These are phyloP conservation scores for Xylaria sp. DNA, from an alignment of 2,329 filamentous ascomycete genomes.

Conservation along the genomic window DNA sequence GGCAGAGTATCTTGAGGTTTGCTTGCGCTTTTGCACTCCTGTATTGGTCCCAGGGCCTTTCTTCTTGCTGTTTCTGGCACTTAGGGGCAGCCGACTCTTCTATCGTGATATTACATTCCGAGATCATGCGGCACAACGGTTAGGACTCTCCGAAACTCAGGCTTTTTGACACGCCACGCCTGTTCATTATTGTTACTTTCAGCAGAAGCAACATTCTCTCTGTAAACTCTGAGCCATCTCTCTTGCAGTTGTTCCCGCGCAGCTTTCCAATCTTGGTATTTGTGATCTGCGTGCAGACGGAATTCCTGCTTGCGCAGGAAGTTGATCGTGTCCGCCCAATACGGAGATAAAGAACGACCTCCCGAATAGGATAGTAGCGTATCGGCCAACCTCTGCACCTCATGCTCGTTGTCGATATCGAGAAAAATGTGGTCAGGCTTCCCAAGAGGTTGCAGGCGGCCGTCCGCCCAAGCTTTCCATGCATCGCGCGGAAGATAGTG, in stretches of 20 bases:
- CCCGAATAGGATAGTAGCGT: not conserved
- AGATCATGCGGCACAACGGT: not conserved
- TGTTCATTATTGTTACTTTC: not conserved
- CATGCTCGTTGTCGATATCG: conserved; percentile 6
- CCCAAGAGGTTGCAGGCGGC: not conserved
- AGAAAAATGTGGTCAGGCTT: not conserved
- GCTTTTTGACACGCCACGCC: not conserved
- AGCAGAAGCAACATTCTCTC: not conserved
- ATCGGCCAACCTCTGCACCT: not conserved
- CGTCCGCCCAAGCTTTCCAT: not conserved
- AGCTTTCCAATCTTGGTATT: not conserved
- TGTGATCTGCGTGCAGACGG: not conserved
- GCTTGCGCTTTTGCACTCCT: no score
- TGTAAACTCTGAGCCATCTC: not conserved
- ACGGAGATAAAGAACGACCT: not conserved
- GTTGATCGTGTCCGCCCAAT: not conserved
- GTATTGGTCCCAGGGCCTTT: no score
- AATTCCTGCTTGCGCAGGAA: not conserved
- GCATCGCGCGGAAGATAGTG: not conserved
- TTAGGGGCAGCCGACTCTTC: no score
- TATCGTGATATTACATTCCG: no score
- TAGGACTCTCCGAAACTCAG: conserved; percentile 11
- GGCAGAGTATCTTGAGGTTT: no score
- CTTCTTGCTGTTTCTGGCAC: no score
- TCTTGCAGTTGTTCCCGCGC: not conserved